phyloP scores from a whole-genome alignment of 805 yeast genomes.

The Teunomyces lycoperdinae region DNA sequence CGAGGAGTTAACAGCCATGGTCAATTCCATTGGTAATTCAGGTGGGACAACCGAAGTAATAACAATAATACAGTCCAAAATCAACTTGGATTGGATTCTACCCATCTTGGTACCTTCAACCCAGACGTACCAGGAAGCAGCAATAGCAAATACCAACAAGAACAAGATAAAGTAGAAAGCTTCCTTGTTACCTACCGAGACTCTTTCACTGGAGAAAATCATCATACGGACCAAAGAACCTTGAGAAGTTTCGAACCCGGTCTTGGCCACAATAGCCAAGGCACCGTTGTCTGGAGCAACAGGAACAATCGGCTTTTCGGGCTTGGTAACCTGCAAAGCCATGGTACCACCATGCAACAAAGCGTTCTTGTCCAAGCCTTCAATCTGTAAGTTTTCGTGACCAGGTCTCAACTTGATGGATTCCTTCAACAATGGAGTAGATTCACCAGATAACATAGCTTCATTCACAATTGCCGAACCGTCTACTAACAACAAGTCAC shows the following conservation, averaged over 20 bases:
- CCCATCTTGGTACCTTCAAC: slow-evolving; percentile 95
- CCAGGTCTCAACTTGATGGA: slow-evolving; percentile 80
- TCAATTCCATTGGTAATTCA: slow-evolving; percentile 97
- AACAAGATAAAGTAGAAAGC: slow-evolving; percentile 90
- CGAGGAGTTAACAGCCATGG: slow-evolving; percentile 95
- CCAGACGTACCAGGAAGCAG: slow-evolving; percentile 98
- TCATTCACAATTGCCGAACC: slow-evolving; percentile 96
- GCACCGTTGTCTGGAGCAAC: slow-evolving; percentile 91
- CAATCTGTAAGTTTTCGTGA: slow-evolving; percentile 63
- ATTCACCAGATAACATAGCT: slow-evolving; percentile 98
- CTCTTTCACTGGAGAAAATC: slow-evolving; percentile 96
- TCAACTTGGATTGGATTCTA: slow-evolving; percentile 88
- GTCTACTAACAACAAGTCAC: slow-evolving; percentile 81
- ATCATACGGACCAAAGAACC: slow-evolving; percentile 96
- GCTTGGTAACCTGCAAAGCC: slow-evolving; percentile 83
- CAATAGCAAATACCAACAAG: slow-evolving; percentile 84
- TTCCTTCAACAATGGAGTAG: slow-evolving; percentile 94
- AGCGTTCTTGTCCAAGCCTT: slow-evolving; percentile 86
- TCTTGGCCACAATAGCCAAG: slow-evolving; percentile 81
- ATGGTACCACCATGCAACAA: slow-evolving; percentile 94
- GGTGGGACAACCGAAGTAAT: slow-evolving; percentile 98
- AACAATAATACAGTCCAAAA: slow-evolving; percentile 92
- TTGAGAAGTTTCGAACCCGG: slow-evolving; percentile 98
- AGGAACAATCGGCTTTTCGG: slow-evolving; percentile 50
- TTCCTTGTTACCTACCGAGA: slow-evolving; percentile 93